Base-by-base conservation (phyloP, 2,329 filamentous ascomycete genomes). In the Scleromitrula shiraiana region DNA sequence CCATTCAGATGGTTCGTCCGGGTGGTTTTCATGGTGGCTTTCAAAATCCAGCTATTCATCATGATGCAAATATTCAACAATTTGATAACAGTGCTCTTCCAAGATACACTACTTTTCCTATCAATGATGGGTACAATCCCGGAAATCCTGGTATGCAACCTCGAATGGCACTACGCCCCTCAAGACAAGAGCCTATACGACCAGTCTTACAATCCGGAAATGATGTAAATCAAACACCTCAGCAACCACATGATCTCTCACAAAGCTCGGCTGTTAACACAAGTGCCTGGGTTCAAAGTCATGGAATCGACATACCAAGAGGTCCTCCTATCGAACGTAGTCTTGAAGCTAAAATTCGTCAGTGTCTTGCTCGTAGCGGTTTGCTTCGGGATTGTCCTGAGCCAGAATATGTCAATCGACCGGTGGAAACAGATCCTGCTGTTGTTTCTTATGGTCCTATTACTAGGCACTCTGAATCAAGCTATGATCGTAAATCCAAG, bases 341-440 rank as follows among this genome's bases (percentile, higher is more conserved):
- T 24, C 43, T 46, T 24, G 43, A 46, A 27, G 43, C 43, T n/a
- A 40, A 17, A 17, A 46, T 46, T 30, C 35, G 43, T 20, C 24
- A 46, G 26, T 37, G 23, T 20, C 43, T 46, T 41, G 43, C 43
- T 40, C 43, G 43, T 14, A 40, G 33, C 7, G 43, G 43, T 23
- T 35, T 46, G 15, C 43, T 46, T 15, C 43, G 43, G 4, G 43
- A 46, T 40, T 46, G 43, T 24, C 43, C 43, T 3, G 43, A 46
- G 20, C 45, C 45, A 7, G 39, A 48, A 35, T 48, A 48, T 23
- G 30, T 48, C 8, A 42, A 15, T 14, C 42, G 15, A 14, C 39
- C 45, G 15, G 41, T 42, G 27, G 17, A 14, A 12, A 27, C 46
- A 52, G 55, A 58, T 38, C 56, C 63, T 47, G 59, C 61, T 19